A percentile compares a stretch with the other conserved stretches of the same genome.
Evolutionary conservation across 2,329 filamentous ascomycete species (phyloP).

Genomic region (Magnaporthiopsis poae): DNA sequence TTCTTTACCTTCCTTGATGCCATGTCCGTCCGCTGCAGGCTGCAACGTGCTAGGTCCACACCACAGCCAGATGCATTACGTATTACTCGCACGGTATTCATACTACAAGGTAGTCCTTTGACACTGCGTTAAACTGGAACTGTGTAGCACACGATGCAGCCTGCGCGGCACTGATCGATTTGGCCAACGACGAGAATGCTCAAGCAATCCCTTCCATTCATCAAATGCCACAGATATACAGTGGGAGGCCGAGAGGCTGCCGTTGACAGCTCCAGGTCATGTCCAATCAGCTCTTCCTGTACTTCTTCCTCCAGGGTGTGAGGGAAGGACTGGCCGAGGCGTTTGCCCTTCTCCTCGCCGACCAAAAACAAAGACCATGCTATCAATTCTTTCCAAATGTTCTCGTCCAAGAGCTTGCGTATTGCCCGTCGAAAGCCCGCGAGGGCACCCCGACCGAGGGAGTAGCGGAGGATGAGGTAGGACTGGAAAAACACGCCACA

Average conservation of each 20-base stretch:
- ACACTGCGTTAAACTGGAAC: too few relatives aligned
- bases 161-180: not conserved
- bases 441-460: not conserved
- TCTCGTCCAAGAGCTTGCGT: not conserved
- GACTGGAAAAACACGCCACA: too few relatives aligned
- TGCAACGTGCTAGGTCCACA: too few relatives aligned
- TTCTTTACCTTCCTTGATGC: too few relatives aligned
- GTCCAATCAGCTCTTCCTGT: not conserved
- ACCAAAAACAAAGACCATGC: not conserved
- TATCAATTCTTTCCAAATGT: constrained; percentile 1
- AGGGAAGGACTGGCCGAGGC: too few relatives aligned
- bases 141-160: too few relatives aligned
- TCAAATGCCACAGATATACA: not conserved
- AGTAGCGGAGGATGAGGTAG: not conserved
- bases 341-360: too few relatives aligned
- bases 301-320: not conserved
- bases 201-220: not conserved
- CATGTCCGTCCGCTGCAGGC: too few relatives aligned
- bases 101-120: too few relatives aligned
- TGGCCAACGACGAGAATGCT: not conserved
- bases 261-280: not conserved
- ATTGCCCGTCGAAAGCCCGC: not conserved
- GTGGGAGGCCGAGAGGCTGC: not conserved
- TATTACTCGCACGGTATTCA: too few relatives aligned
- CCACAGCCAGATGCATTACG: too few relatives aligned